Evolutionary conservation across 2,329 filamentous ascomycete genomes (phyloP).

Genomic region (Diaporthe vexans): DNA sequence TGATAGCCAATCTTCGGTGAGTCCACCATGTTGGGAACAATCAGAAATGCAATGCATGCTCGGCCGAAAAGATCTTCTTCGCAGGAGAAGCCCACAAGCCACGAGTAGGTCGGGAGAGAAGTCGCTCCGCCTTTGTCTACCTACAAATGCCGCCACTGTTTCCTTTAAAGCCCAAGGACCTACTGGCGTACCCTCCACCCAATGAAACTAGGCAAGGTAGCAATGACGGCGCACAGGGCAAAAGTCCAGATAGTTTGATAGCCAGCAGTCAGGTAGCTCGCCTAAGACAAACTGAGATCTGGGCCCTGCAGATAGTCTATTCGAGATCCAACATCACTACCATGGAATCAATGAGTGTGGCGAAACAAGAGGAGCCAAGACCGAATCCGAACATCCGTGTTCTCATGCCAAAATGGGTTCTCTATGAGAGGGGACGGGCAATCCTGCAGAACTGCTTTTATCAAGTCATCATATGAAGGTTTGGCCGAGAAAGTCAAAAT

Average conservation of each 20-base stretch:
- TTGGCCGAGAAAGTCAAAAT: slow-evolving; percentile 18
- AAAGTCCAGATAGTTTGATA: not conserved
- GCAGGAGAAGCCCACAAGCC: not conserved
- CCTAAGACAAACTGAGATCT: not conserved
- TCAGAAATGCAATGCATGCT: not conserved
- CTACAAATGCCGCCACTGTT: not conserved
- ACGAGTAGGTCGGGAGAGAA: not conserved
- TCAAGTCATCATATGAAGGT: slow-evolving; percentile 3
- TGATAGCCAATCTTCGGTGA: not conserved
- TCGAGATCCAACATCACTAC: not conserved
- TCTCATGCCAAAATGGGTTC: not conserved
- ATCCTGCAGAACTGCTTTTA: not conserved
- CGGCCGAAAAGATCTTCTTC: not conserved
- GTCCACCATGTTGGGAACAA: slow-evolving; percentile 3
- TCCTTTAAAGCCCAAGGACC: not conserved
- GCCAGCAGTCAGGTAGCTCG: not conserved
- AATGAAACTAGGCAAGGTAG: slow-evolving; percentile 5
- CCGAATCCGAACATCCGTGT: not conserved
- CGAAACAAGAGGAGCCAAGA: slow-evolving; percentile 22
- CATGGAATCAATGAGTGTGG: not conserved
- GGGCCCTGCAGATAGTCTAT: not conserved
- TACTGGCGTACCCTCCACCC: not conserved
- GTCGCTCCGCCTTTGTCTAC: no score
- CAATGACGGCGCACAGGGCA: not conserved
- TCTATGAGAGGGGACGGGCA: not conserved